A percentile compares a stretch with the other conserved stretches of the same genome.
Conservation (phyloP, 2,329 filamentous ascomycete species). For the Calonectria hongkongensis region DNA sequence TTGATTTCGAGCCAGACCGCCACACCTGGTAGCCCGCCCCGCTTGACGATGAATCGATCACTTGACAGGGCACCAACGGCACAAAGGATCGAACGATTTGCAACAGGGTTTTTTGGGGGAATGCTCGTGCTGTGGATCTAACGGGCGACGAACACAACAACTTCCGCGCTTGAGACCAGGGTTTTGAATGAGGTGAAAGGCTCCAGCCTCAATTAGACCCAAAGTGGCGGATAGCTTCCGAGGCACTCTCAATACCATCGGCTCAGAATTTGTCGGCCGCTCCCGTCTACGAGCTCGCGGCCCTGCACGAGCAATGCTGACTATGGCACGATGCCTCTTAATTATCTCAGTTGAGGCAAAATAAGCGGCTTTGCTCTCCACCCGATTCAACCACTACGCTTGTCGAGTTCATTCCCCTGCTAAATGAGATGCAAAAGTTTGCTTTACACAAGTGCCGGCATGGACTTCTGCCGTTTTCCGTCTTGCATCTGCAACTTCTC, state of each 20-base stretch:
- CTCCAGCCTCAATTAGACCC: not conserved
- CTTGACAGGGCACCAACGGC: constrained; percentile 1
- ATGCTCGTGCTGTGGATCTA: not conserved
- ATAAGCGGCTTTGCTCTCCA: not conserved
- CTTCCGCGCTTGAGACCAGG: not conserved
- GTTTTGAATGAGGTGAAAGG: not conserved
- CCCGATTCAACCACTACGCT: not conserved
- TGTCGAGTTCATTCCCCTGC: not conserved
- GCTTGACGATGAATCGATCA: constrained; percentile 20
- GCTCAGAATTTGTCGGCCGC: constrained; percentile 23
- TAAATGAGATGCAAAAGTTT: constrained; percentile 21
- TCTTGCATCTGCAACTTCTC: constrained; percentile 6
- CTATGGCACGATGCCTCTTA: constrained; percentile 19
- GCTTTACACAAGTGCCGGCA: not conserved
- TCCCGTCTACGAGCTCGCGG: not conserved
- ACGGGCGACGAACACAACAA: not conserved
- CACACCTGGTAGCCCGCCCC: constrained; percentile 28
- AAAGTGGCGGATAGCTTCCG: not conserved
- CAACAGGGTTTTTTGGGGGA: not conserved
- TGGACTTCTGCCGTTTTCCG: constrained; percentile 10
- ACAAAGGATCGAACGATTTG: constrained; percentile 7
- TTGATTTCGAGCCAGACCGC: constrained; percentile 30
- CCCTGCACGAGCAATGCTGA: not conserved
- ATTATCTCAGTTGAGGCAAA: constrained; percentile 29
- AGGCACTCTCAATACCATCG: not conserved